Percentiles rank a stretch among this genome's conserved stretches.
phyloP scores from a whole-genome alignment of 257 asterid genomes.

The Solanum tarapatanum region DNA sequence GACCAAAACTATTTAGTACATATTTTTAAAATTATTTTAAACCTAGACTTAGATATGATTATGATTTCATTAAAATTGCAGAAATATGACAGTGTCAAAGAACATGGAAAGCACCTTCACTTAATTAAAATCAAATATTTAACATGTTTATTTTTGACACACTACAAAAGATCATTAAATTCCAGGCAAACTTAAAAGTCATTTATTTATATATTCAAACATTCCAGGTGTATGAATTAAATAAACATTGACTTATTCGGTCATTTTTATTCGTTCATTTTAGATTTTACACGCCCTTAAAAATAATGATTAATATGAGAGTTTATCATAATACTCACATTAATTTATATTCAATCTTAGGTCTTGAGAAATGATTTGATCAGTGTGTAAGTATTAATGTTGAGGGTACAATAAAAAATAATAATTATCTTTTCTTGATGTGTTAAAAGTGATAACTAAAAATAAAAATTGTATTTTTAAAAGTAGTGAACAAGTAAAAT shows the following conservation, averaged over 20 bases:
- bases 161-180: background rate
- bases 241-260: background rate
- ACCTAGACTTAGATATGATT: background rate
- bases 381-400: too few species aligned
- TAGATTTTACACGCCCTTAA: background rate
- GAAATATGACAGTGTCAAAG: background rate
- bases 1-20: background rate
- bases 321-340: too few species aligned
- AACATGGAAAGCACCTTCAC: background rate
- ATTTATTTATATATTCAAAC: background rate
- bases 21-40: too few species aligned
- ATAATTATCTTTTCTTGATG: too few species aligned
- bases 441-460: background rate
- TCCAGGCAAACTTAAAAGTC: background rate
- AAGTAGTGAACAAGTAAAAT: background rate
- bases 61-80: background rate
- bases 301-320: too few species aligned
- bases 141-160: background rate
- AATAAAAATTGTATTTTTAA: fast-evolving
- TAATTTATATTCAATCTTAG: too few species aligned
- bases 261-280: too few species aligned
- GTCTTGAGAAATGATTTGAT: background rate
- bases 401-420: too few species aligned
- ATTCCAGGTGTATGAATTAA: background rate
- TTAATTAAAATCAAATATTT: background rate